Conservation (phyloP, 352 stramenopile genomes). For the Globisporangium viniferum region DNA sequence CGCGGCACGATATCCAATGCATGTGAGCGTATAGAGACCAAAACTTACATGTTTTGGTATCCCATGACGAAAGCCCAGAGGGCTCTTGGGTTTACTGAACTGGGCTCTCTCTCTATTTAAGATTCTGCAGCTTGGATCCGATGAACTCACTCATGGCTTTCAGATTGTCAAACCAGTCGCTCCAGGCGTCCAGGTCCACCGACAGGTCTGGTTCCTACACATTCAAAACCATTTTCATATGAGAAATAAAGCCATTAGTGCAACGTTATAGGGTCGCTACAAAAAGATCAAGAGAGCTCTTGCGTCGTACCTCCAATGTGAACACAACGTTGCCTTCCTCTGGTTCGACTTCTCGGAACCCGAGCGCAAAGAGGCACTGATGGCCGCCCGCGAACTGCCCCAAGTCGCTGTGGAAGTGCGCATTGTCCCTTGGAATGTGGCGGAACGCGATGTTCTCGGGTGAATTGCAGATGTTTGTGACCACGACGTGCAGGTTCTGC, state of each 20-base stretch:
- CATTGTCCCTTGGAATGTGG: constrained; percentile 72
- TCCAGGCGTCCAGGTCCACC: constrained; percentile 77
- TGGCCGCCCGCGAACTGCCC: constrained; percentile 60
- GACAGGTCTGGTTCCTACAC: constrained; percentile 69
- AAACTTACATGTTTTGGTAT: neutral
- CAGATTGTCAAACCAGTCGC: constrained; percentile 73
- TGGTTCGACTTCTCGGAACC: constrained; percentile 60
- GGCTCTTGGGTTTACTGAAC: neutral
- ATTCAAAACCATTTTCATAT: constrained; percentile 3
- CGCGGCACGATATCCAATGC: constrained; percentile 51
- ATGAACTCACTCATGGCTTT: constrained; percentile 63
- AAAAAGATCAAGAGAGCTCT: no score
- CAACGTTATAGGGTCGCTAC: neutral
- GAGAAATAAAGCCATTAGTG: neutral
- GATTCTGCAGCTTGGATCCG: constrained; percentile 24
- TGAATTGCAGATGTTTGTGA: constrained; percentile 64
- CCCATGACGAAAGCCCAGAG: neutral
- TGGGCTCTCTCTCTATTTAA: neutral
- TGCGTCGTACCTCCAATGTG: constrained; percentile 48
- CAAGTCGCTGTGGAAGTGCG: constrained; percentile 62
- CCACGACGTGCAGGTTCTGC: constrained; percentile 46
- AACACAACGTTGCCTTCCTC: constrained; percentile 51
- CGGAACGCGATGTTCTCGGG: constrained; percentile 71
- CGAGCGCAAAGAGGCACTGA: constrained; percentile 64
- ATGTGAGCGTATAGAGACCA: constrained; percentile 27